Percentiles rank a stretch among this genome's conserved stretches.
phyloP scores from a whole-genome alignment of 257 asterid genomes.

The Solanum arcanum region DNA sequence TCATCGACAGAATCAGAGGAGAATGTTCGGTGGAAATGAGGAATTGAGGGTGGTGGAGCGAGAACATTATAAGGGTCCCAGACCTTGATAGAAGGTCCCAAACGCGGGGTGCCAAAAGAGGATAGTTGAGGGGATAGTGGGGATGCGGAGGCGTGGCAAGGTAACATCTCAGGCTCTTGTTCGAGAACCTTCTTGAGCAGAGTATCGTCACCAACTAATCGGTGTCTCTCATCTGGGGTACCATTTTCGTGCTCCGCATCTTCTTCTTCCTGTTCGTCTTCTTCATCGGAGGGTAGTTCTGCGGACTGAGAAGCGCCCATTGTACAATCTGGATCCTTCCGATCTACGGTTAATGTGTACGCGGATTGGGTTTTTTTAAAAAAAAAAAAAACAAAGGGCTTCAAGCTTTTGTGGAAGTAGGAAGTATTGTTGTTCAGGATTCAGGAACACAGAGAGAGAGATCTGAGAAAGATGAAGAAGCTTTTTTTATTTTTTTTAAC shows the following conservation, averaged over 20 bases:
- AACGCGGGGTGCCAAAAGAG: constrained; percentile 66
- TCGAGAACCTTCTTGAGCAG: constrained; percentile 63
- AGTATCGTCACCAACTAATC: constrained; percentile 22
- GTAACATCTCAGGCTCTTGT: constrained; percentile 95
- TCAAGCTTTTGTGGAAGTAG: background rate
- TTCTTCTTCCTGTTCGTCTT: constrained; percentile 23
- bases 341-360: background rate
- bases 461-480: no score
- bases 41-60: constrained; percentile 56
- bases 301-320: constrained; percentile 88
- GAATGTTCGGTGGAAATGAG: constrained; percentile 38
- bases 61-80: constrained; percentile 97
- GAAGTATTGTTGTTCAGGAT: background rate
- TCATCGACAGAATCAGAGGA: constrained; percentile 21
- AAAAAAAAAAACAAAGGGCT: background rate
- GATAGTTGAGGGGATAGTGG: constrained; percentile 97
- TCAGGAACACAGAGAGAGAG: background rate
- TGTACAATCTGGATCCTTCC: background rate
- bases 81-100: constrained; percentile 83
- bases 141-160: constrained; percentile 97
- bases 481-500: background rate
- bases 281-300: constrained; percentile 42
- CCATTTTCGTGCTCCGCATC: constrained; percentile 21
- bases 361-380: background rate
- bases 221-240: constrained; percentile 20